Conservation (phyloP, 169 alveolate species). For the Perkinsus marinus region DNA sequence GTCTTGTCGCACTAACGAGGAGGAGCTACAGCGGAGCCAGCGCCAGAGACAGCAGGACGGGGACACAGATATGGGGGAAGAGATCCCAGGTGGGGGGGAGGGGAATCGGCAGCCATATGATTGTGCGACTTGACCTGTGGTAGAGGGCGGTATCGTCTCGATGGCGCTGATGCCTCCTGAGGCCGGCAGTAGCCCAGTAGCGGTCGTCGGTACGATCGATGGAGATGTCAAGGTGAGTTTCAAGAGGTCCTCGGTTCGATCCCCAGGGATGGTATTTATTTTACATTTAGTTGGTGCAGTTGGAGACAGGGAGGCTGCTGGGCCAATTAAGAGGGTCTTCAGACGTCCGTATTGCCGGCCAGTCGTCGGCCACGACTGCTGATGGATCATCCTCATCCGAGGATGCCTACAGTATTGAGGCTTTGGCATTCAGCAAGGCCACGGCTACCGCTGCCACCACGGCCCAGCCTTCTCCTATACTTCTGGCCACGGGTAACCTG, state of each 20-base stretch:
- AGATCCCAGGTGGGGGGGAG: background rate
- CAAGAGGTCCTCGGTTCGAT: slow-evolving; percentile 2
- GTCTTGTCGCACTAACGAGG: background rate
- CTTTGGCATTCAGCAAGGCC: background rate
- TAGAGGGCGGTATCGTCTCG: background rate
- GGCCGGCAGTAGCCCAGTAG: background rate
- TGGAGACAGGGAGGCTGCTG: slow-evolving; percentile 24
- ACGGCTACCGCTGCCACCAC: background rate
- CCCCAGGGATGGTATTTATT: slow-evolving; percentile 9
- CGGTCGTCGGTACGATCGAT: background rate
- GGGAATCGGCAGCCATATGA: background rate
- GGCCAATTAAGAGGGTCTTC: slow-evolving; percentile 1
- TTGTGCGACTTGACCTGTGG: background rate
- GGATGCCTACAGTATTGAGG: background rate
- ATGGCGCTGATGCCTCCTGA: background rate
- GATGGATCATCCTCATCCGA: background rate
- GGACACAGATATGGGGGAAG: background rate
- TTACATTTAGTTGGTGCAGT: slow-evolving; percentile 7
- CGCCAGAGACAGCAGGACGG: background rate
- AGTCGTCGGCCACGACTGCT: background rate
- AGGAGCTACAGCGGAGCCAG: background rate
- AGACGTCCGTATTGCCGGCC: background rate
- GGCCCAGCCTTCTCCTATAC: background rate
- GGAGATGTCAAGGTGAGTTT: background rate
- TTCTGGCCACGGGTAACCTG: background rate